Evolutionary conservation across 2,329 filamentous ascomycete genomes (phyloP).

Genomic region (Xylaria sp.): DNA sequence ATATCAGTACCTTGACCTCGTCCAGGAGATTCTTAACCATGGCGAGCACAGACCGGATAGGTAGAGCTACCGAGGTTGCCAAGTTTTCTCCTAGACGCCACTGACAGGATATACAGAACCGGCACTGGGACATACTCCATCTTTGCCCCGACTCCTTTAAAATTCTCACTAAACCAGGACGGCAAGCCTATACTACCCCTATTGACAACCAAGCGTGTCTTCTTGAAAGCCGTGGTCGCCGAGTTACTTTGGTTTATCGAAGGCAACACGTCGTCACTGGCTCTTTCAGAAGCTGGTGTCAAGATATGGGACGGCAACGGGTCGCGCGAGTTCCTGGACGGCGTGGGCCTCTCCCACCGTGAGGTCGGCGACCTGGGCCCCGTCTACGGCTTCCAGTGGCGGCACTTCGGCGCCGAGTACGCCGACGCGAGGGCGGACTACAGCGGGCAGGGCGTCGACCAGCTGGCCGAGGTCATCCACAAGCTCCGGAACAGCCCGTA

Average conservation of each 20-base stretch:
- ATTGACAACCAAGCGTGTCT: conserved; percentile 96
- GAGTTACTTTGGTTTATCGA: conserved; percentile 96
- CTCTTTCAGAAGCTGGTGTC: conserved; percentile 77
- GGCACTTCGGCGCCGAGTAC: conserved; percentile 94
- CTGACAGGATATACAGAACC: conserved; percentile 59
- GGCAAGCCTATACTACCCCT: conserved; percentile 76
- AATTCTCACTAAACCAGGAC: conserved; percentile 75
- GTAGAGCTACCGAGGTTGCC: conserved; percentile 43
- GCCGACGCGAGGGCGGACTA: conserved; percentile 80
- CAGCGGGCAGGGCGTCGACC: conserved; percentile 85
- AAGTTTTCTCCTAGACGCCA: background rate
- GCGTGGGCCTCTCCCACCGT: conserved; percentile 77
- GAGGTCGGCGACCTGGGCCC: conserved; percentile 89
- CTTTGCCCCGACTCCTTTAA: conserved; percentile 84
- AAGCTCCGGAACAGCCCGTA: conserved; percentile 85
- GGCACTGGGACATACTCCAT: conserved; percentile 91
- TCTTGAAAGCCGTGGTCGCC: conserved; percentile 83
- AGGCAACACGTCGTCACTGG: conserved; percentile 77
- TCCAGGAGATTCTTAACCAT: conserved; percentile 77
- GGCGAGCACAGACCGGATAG: conserved; percentile 91
- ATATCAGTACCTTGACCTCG: conserved; percentile 88
- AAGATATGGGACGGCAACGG: conserved; percentile 99
- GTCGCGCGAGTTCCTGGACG: conserved; percentile 86
- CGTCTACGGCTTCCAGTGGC: conserved; percentile 98
- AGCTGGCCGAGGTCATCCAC: conserved; percentile 85